phyloP scores from a whole-genome alignment of 768 basidiomycete genomes.

The Tricholoma bakamatsutake region DNA sequence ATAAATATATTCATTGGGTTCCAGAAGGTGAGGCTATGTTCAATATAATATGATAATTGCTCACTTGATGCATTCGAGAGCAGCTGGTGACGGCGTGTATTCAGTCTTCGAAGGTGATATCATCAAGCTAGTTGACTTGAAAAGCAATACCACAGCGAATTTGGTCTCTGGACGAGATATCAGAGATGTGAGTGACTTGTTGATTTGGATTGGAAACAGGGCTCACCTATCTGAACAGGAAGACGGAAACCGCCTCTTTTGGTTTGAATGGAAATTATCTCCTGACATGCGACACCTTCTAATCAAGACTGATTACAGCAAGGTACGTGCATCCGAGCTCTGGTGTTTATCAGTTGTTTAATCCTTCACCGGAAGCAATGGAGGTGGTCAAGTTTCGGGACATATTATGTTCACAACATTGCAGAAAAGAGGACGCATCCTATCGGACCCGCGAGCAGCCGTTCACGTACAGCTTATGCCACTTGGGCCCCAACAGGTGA shows the following conservation, averaged over 20 bases:
- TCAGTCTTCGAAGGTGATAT: slow-evolving; percentile 53
- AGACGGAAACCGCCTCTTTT: slow-evolving; percentile 42
- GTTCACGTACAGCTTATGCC: slow-evolving; percentile 72
- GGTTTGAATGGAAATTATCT: slow-evolving; percentile 74
- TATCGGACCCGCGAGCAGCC: slow-evolving; percentile 59
- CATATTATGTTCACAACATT: slow-evolving; percentile 89
- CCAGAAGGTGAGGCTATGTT: slow-evolving; percentile 64
- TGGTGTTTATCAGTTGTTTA: too few relatives aligned
- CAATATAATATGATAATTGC: neutral
- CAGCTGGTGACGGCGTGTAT: slow-evolving; percentile 94
- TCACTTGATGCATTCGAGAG: neutral
- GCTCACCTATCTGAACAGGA: slow-evolving; percentile 34
- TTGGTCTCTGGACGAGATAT: slow-evolving; percentile 57
- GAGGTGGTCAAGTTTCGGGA: slow-evolving; percentile 86
- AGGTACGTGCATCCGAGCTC: slow-evolving; percentile 38
- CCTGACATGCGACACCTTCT: slow-evolving; percentile 89
- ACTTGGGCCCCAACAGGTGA: slow-evolving; percentile 85
- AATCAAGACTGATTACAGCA: slow-evolving; percentile 65
- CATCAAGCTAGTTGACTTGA: slow-evolving; percentile 79
- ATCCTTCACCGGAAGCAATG: slow-evolving; percentile 59
- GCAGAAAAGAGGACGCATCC: slow-evolving; percentile 63
- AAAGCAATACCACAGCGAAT: slow-evolving; percentile 59
- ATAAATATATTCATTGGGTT: slow-evolving; percentile 70
- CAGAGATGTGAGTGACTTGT: slow-evolving; percentile 47
- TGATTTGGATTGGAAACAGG: neutral